Conservation (phyloP, 2,329 filamentous ascomycete species). For the Epichloe coenophiala region DNA sequence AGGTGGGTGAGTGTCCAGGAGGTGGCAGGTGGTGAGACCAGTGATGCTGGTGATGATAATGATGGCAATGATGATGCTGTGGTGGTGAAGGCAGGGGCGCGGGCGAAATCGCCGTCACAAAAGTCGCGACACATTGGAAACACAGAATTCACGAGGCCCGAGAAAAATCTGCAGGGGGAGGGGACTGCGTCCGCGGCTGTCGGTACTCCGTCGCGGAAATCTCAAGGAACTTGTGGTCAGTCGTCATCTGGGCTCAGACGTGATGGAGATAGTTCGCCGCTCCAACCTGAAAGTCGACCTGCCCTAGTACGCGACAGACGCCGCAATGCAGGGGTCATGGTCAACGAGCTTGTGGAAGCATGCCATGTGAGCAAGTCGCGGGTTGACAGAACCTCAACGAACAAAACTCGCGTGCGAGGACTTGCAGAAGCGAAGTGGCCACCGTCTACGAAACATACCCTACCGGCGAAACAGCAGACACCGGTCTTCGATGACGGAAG, state of each 20-base stretch:
- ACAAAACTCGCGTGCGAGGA: neutral
- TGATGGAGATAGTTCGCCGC: neutral
- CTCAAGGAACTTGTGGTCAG: neutral
- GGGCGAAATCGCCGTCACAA: neutral
- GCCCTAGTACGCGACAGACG: neutral
- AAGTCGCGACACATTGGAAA: neutral
- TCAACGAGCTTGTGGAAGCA: neutral
- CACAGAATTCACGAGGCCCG: neutral
- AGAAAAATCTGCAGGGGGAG: neutral
- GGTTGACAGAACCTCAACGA: neutral
- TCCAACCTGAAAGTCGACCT: neutral
- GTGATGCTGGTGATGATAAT: conserved; percentile 4
- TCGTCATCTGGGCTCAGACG: neutral
- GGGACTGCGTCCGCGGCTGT: neutral
- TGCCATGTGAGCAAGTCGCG: neutral
- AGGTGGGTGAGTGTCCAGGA: conserved; percentile 9
- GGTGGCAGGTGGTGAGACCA: neutral
- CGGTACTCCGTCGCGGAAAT: neutral
- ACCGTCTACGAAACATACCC: neutral
- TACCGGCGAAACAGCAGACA: neutral
- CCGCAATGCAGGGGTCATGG: neutral
- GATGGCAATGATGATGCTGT: conserved; percentile 5
- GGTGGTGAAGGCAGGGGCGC: conserved; percentile 3
- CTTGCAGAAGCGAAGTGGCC: neutral
- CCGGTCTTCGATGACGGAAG: neutral